Evolutionary conservation across 768 basidiomycete species (phyloP), one percentile per base, ranked within the genome.

Genomic region (Leccinum broughii): DNA sequence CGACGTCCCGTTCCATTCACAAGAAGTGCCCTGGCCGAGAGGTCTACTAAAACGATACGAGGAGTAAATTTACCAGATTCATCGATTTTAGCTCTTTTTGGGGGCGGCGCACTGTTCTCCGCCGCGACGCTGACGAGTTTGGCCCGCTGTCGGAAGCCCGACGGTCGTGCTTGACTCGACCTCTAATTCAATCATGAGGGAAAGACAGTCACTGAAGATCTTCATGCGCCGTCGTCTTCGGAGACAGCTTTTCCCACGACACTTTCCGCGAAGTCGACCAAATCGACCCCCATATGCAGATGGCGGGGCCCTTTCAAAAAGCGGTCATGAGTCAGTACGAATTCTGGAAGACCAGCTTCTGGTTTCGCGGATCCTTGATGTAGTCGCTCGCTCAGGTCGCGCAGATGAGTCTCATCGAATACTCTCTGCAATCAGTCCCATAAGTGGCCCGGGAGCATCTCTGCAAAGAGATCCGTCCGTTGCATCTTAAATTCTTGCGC

Each of bases 141-240:
- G 24, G 51, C 13, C 9, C 34, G 17, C 30, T 58, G 39, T 44
- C 61, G 57, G 57, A 59, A 52, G 46, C 46, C 20, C 34, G 56
- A 50, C 56, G 54, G 55, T 55, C 37, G 11, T 14, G 17, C 30
- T 20, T 11, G 28, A 34, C 51, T 22, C 28, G 48, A 56, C 32
- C 39, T 28, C 49, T 51, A 58, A 59, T 22, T 61, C 41, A 48
- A 64, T 51, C 32, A 15, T 35, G 50, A 49, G 28, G 49, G 22
- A 60, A 17, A 57, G 50, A 58, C 55, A 35, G 35, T 35, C 35
- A 14, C 6, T 35, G 35, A 35, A 14, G 35, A 35, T 35, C 58
- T 32, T 30, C 6, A 17, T 52, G 22, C 15, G 35, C 59, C 65
- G 52, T 32, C 57, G 28, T 59, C 66, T 57, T 65, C 68, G 66